Percentiles rank a stretch among this genome's conserved stretches.
phyloP scores from a whole-genome alignment of 768 basidiomycete genomes.

The Lentinula detonsa region DNA sequence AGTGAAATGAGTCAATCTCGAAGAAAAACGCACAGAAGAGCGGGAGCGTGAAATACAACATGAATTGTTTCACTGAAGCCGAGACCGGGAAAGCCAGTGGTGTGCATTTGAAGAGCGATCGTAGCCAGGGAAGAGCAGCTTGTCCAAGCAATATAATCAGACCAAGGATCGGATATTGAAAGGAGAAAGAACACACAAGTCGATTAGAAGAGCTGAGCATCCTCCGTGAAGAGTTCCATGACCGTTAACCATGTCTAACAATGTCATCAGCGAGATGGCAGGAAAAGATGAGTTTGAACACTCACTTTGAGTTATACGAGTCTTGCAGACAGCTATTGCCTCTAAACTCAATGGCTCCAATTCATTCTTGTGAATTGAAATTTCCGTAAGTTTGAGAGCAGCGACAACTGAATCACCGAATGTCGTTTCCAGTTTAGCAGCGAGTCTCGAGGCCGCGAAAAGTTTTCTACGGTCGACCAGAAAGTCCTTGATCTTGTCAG shows the following conservation, averaged over 20 bases:
- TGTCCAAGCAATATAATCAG: neutral
- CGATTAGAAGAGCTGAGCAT: slow-evolving; percentile 12
- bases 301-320: neutral
- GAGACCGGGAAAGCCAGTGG: neutral
- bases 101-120: slow-evolving; percentile 1
- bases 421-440: neutral
- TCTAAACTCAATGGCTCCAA: neutral
- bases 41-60: slow-evolving; percentile 27
- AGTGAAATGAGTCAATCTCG: neutral
- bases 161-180: slow-evolving; percentile 2
- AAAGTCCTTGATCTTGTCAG: slow-evolving; percentile 2
- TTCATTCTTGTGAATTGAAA: neutral
- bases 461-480: neutral
- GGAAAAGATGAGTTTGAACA: neutral
- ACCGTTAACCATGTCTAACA: slow-evolving; percentile 28
- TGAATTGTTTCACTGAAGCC: slow-evolving; percentile 27
- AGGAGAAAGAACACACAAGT: neutral
- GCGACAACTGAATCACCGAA: neutral
- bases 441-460: neutral
- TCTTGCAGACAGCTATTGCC: neutral
- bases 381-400: neutral
- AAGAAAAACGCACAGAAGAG: slow-evolving; percentile 20
- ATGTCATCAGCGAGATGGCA: neutral
- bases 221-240: slow-evolving; percentile 17
- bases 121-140: slow-evolving; percentile 1